Evolutionary conservation across 306 rosid genomes (phyloP).

Genomic region (Gastrolobium villosum): DNA sequence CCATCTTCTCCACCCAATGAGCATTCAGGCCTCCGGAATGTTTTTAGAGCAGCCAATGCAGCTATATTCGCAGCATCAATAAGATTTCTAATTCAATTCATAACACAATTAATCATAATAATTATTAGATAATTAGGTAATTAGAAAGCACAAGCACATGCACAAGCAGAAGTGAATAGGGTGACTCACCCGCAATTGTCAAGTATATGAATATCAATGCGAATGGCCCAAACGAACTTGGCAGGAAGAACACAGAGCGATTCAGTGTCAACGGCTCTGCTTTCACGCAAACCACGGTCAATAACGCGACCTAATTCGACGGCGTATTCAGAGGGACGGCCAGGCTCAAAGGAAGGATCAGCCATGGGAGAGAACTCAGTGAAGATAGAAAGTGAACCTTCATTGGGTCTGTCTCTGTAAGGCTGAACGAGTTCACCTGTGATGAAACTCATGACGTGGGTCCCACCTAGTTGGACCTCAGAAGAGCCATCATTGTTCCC

Average conservation of each 20-base stretch:
- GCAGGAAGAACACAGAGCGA: slow-evolving; percentile 83
- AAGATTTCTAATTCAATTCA: slow-evolving; percentile 65
- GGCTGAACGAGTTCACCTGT: slow-evolving; percentile 79
- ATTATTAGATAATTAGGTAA: too few species aligned
- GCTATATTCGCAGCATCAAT: slow-evolving; percentile 93
- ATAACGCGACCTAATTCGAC: slow-evolving; percentile 84
- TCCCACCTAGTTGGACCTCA: slow-evolving; percentile 83
- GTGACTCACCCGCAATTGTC: slow-evolving; percentile 86
- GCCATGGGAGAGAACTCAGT: slow-evolving; percentile 98
- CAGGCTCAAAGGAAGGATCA: slow-evolving; percentile 90
- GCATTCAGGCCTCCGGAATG: slow-evolving; percentile 91
- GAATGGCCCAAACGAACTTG: slow-evolving; percentile 86
- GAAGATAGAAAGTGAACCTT: slow-evolving; percentile 85
- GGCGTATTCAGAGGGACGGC: slow-evolving; percentile 81
- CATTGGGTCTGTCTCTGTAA: slow-evolving; percentile 88
- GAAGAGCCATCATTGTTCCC: slow-evolving; percentile 77
- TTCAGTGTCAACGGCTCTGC: slow-evolving; percentile 87
- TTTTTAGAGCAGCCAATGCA: slow-evolving; percentile 82
- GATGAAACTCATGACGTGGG: slow-evolving; percentile 80
- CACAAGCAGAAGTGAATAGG: neutral
- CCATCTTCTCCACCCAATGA: slow-evolving; percentile 85
- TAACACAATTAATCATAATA: neutral
- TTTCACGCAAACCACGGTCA: slow-evolving; percentile 91
- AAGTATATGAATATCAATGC: slow-evolving; percentile 83
- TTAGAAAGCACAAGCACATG: too few species aligned